Base-by-base conservation (phyloP, 2,329 filamentous ascomycete genomes). In the Ascochyta lentis region DNA sequence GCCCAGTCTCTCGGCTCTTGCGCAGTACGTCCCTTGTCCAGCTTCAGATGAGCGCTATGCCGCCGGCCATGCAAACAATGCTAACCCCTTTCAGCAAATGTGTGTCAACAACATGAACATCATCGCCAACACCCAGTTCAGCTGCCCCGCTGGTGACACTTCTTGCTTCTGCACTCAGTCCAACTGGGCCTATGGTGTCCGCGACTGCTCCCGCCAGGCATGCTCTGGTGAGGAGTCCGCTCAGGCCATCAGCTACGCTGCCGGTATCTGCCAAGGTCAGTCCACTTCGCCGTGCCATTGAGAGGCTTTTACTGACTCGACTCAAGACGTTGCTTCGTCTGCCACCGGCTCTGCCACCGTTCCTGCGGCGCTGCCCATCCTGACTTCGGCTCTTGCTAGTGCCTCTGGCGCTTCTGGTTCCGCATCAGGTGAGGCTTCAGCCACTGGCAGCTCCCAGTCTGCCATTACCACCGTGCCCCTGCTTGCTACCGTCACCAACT, bases 101-200 rank as follows among this genome's bases (percentile, higher is more conserved):
- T 82, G 80, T 60, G 67, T 80, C 64, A 74, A 60, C 71, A 80
- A 80, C 76, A 81, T 82, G 79, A 61, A 79, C 56, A 56, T 24
- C 34, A 73, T 77, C 54, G 77, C 78, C 49, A 56, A 66, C 43
- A 57, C 64, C 27, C 7, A 68, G 19, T 78, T 81, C 59, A 76
- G 75, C 54, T 82, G 80, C 66, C 22, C 60, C 15, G 16, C 54
- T 12, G 67, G 68, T 13, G 78, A 81, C 60, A 58, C 70, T 31
- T 51, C 55, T 48, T 82, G 80, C 74, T 76, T 79, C 56, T 82
- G 80, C 74, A 62, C 56, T n/a, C 72, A 79, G 51, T 56, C 55
- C 33, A 67, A 79, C 72, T 82, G 80, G 60, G 73, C 71, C 54
- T 80, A 77, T 53, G 80, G 80, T 56, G 69, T 82, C 45, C 78